Evolutionary conservation across 2,329 filamentous ascomycete species (phyloP).

Genomic region (Botrytis hyacinthi): DNA sequence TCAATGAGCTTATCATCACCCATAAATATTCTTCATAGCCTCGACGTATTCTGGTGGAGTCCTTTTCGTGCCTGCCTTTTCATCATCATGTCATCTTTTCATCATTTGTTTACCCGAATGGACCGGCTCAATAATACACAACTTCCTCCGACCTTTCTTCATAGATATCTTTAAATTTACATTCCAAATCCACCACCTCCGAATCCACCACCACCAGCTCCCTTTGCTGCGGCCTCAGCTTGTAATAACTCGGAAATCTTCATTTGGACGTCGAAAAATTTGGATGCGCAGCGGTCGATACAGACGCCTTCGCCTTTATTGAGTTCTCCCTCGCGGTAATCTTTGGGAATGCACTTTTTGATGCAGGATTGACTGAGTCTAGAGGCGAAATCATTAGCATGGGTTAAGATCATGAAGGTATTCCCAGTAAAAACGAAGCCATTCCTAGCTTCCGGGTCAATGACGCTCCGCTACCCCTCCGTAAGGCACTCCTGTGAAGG

Average conservation of each 20-base stretch:
- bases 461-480: background rate
- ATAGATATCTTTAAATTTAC: conserved; percentile 23
- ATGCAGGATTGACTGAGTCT: conserved; percentile 87
- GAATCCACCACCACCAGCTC: conserved; percentile 50
- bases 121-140: conserved; percentile 1
- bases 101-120: background rate
- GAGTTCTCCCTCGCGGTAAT: conserved; percentile 93
- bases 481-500: background rate
- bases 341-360: conserved; percentile 86
- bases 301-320: conserved; percentile 99
- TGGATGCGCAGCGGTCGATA: conserved; percentile 93
- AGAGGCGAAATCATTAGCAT: conserved; percentile 21
- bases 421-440: background rate
- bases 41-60: background rate
- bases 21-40: background rate
- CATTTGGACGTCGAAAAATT: conserved; percentile 98
- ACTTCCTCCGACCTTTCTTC: background rate
- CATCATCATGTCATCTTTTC: conserved; percentile 9
- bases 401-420: background rate
- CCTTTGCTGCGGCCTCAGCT: conserved; percentile 70
- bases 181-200: conserved; percentile 47
- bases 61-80: background rate
- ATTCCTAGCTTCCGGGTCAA: background rate
- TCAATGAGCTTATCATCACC: background rate
- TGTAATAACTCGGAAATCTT: conserved; percentile 98